These are phyloP conservation scores for Leptodontidium sp. DNA, from an alignment of 2,329 filamentous ascomycete species.

Conservation along the genomic window DNA sequence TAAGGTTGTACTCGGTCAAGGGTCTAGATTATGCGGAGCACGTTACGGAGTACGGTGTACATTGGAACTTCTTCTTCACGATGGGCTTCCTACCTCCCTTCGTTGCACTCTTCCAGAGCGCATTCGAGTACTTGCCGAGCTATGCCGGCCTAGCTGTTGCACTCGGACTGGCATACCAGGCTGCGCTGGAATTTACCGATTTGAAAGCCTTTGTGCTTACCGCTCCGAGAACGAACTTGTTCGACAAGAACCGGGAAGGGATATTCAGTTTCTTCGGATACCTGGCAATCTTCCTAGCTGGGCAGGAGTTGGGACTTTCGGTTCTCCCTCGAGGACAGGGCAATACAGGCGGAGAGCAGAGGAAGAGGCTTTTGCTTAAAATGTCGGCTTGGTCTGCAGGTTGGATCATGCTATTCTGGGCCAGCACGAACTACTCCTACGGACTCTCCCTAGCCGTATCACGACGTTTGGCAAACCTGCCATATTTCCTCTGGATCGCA, in stretches of 20 bases:
- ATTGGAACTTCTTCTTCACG: conserved; percentile 99
- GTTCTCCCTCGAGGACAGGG: conserved; percentile 70
- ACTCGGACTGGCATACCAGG: conserved; percentile 75
- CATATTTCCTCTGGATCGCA: conserved; percentile 92
- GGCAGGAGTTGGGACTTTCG: conserved; percentile 82
- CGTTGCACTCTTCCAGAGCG: conserved; percentile 80
- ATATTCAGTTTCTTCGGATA: conserved; percentile 96
- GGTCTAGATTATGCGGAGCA: conserved; percentile 96
- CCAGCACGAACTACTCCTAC: conserved; percentile 72
- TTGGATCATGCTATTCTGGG: conserved; percentile 75
- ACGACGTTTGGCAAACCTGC: conserved; percentile 88
- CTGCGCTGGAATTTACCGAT: conserved; percentile 76
- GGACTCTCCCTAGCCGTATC: conserved; percentile 82
- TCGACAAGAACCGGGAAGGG: conserved; percentile 93
- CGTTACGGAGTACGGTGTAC: conserved; percentile 95
- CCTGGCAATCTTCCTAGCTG: conserved; percentile 91
- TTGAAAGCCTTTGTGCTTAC: conserved; percentile 85
- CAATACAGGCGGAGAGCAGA: conserved; percentile 55
- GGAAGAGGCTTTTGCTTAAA: conserved; percentile 66
- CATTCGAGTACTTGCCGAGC: conserved; percentile 75
- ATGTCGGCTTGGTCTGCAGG: conserved; percentile 70
- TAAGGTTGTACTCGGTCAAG: conserved; percentile 89
- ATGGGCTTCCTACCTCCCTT: conserved; percentile 88
- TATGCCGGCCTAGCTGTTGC: conserved; percentile 78
- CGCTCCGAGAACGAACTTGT: conserved; percentile 77